Conservation (phyloP, 1,139 yeast species). For the Sugiyamaella sp. region DNA sequence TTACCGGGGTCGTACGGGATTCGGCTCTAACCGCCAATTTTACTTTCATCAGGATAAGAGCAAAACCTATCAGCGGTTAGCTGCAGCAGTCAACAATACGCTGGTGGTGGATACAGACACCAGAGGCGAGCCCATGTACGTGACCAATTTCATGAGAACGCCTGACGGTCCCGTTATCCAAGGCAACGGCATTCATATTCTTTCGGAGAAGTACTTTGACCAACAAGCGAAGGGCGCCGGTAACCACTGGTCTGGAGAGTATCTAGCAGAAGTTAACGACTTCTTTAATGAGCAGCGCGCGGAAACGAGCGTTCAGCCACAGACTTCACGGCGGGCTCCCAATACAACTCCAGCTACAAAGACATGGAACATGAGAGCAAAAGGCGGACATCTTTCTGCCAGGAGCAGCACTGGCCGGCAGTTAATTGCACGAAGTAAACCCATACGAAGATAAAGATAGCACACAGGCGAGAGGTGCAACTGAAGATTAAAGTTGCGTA, state of each 20-base stretch:
- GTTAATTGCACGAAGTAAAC: background rate
- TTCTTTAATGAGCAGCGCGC: background rate
- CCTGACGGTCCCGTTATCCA: background rate
- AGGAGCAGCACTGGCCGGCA: background rate
- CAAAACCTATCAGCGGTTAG: slow-evolving; percentile 11
- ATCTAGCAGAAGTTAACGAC: background rate
- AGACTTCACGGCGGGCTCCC: too few species aligned
- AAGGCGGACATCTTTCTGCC: too few species aligned
- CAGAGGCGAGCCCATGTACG: background rate
- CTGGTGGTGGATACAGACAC: slow-evolving; percentile 4
- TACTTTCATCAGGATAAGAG: slow-evolving; percentile 11
- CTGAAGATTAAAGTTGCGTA: too few species aligned
- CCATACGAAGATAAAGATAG: background rate
- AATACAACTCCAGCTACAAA: too few species aligned
- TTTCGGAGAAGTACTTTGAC: slow-evolving; percentile 12
- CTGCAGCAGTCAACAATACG: slow-evolving; percentile 12
- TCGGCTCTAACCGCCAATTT: slow-evolving; percentile 12
- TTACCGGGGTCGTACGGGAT: slow-evolving; percentile 4
- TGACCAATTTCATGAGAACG: background rate
- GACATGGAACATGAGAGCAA: too few species aligned
- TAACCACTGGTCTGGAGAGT: background rate
- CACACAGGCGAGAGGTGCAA: background rate
- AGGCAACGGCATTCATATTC: slow-evolving; percentile 11
- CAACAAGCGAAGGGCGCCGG: background rate
- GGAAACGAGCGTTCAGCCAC: too few species aligned